These are phyloP conservation scores for Cyanidium caldarium DNA, from an alignment of 23 red algal genomes.

Conservation along the genomic window DNA sequence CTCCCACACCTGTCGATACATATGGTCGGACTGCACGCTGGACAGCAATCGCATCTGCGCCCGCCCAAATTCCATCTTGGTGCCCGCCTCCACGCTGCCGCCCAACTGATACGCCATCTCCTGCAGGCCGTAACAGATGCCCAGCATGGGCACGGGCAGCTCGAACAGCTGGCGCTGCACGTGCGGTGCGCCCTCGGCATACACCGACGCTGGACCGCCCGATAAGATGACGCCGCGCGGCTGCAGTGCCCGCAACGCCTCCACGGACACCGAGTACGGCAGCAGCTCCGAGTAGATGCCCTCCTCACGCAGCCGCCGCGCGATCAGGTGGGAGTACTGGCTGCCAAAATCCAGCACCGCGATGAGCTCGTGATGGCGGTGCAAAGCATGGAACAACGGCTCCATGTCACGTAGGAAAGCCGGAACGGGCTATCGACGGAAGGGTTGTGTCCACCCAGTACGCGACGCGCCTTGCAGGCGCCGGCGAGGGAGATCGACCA, in stretches of 20 bases:
- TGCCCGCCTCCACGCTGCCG: constrained; percentile 31
- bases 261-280: constrained; percentile 23
- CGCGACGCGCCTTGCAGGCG: too few relatives aligned
- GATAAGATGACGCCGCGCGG: constrained; percentile 63
- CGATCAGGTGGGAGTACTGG: constrained; percentile 92
- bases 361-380: constrained; percentile 38
- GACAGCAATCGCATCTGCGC: constrained; percentile 34
- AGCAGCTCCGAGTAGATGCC: constrained; percentile 66
- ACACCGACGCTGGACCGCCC: constrained; percentile 88
- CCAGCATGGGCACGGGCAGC: constrained; percentile 67
- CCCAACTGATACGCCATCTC: constrained; percentile 68
- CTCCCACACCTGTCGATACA: too few relatives aligned
- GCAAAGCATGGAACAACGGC: neutral
- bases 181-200: constrained; percentile 54
- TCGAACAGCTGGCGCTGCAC: constrained; percentile 27
- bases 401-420: neutral
- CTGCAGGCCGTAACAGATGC: constrained; percentile 96
- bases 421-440: too few relatives aligned
- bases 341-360: constrained; percentile 89
- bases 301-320: constrained; percentile 61
- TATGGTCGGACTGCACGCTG: too few relatives aligned
- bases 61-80: constrained; percentile 75
- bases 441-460: too few relatives aligned
- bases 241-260: constrained; percentile 17
- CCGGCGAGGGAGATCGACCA: too few relatives aligned